Percentiles rank a stretch among this genome's conserved stretches.
Evolutionary conservation across 2,329 filamentous ascomycete species (phyloP).

Genomic region (Ophiostoma pallidulum): DNA sequence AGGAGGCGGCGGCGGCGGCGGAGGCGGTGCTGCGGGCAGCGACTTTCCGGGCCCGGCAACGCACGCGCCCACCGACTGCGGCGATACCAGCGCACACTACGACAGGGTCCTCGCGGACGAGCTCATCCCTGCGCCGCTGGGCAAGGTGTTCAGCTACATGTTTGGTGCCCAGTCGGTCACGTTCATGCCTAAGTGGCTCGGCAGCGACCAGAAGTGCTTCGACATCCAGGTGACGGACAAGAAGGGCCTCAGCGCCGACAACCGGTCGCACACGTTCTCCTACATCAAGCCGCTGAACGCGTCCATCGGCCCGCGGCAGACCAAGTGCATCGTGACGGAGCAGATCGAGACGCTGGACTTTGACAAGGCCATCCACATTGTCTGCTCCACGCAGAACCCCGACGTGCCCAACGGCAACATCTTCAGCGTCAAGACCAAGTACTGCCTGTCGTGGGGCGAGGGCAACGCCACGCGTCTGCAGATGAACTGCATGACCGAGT

Average conservation of each 20-base stretch:
- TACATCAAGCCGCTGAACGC: slow-evolving; percentile 88
- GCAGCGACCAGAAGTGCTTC: slow-evolving; percentile 76
- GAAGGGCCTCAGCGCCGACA: slow-evolving; percentile 65
- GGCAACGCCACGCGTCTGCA: slow-evolving; percentile 77
- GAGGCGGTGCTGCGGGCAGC: neutral
- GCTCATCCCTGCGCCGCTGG: slow-evolving; percentile 73
- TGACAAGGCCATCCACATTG: slow-evolving; percentile 78
- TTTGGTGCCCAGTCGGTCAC: slow-evolving; percentile 71
- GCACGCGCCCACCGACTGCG: slow-evolving; percentile 78
- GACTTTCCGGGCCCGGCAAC: slow-evolving; percentile 81
- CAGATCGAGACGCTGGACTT: slow-evolving; percentile 76
- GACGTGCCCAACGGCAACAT: slow-evolving; percentile 92
- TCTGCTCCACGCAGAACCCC: slow-evolving; percentile 75
- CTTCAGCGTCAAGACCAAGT: slow-evolving; percentile 86
- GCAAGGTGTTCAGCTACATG: slow-evolving; percentile 80
- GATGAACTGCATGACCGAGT: slow-evolving; percentile 85
- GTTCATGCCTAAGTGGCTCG: slow-evolving; percentile 82
- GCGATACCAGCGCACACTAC: slow-evolving; percentile 68
- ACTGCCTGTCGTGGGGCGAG: slow-evolving; percentile 87
- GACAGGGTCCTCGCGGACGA: slow-evolving; percentile 82
- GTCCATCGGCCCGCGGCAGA: slow-evolving; percentile 83
- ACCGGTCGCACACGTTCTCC: slow-evolving; percentile 63
- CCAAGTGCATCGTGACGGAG: slow-evolving; percentile 85
- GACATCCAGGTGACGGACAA: slow-evolving; percentile 86
- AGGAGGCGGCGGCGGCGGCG: slow-evolving; percentile 14